Evolutionary conservation across 2,329 filamentous ascomycete species (phyloP).

Genomic region (Arthrobotrys sphaeroides): DNA sequence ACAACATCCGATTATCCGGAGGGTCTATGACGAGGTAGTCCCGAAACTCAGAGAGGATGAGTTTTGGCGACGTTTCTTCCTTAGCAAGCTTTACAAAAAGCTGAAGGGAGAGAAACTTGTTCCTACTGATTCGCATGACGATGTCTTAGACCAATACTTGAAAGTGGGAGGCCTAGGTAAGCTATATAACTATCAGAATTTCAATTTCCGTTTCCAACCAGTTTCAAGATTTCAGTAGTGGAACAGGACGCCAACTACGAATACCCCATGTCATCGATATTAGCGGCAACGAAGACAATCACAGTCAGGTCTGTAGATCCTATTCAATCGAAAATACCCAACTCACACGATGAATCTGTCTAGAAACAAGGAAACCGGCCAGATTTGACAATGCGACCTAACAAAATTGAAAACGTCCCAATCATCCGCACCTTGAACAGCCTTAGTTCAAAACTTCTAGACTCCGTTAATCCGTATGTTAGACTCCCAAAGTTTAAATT

Average conservation of each 20-base stretch:
- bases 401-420: constrained; percentile 77
- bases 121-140: constrained; percentile 78
- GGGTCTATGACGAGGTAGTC: constrained; percentile 92
- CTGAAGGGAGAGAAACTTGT: constrained; percentile 87
- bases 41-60: constrained; percentile 79
- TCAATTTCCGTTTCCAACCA: background rate
- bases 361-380: constrained; percentile 82
- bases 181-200: background rate
- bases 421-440: constrained; percentile 90
- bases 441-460: constrained; percentile 92
- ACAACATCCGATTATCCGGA: constrained; percentile 89
- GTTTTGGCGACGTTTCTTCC: constrained; percentile 95
- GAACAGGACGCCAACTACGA: constrained; percentile 70
- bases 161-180: constrained; percentile 72
- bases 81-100: constrained; percentile 88
- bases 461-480: constrained; percentile 75
- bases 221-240: constrained; percentile 60
- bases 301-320: constrained; percentile 66
- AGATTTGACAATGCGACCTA: constrained; percentile 87
- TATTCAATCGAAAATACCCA: background rate
- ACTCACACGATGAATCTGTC: constrained; percentile 68
- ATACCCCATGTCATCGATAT: constrained; percentile 91
- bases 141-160: constrained; percentile 85
- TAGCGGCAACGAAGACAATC: constrained; percentile 92
- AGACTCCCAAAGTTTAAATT: background rate